Percentiles rank a stretch among this genome's conserved stretches.
Evolutionary conservation across 805 yeast species (phyloP).

Genomic region (Yamadazyma ubonensis): DNA sequence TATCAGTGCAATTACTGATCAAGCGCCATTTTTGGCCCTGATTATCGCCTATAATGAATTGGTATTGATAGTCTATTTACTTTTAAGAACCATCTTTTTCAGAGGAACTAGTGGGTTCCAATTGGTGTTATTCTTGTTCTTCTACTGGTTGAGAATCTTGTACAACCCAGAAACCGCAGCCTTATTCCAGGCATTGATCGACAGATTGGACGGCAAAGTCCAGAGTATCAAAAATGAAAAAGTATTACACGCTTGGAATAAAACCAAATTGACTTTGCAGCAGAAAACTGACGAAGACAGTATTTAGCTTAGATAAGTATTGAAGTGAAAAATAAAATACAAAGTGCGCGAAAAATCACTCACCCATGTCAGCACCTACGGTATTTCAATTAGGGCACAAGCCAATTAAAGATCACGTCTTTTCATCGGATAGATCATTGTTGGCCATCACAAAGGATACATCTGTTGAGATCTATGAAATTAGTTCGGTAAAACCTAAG

Average conservation of each 20-base stretch:
- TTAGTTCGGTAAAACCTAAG: slow-evolving; percentile 51
- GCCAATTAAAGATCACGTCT: slow-evolving; percentile 90
- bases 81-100: slow-evolving; percentile 58
- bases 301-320: background rate
- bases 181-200: slow-evolving; percentile 41
- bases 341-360: no score
- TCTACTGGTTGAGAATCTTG: slow-evolving; percentile 72
- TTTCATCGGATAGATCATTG: slow-evolving; percentile 58
- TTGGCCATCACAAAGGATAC: slow-evolving; percentile 84
- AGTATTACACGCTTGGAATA: slow-evolving; percentile 38
- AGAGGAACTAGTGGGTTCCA: slow-evolving; percentile 72
- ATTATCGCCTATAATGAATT: slow-evolving; percentile 63
- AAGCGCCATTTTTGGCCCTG: slow-evolving; percentile 40
- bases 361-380: slow-evolving; percentile 29
- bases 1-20: slow-evolving; percentile 37
- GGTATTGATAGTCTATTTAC: slow-evolving; percentile 49
- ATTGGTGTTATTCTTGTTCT: slow-evolving; percentile 51
- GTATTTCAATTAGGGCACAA: slow-evolving; percentile 70
- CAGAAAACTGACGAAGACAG: slow-evolving; percentile 22
- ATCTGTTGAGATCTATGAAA: slow-evolving; percentile 69
- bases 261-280: slow-evolving; percentile 28
- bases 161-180: slow-evolving; percentile 48
- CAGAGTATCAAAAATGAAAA: slow-evolving; percentile 45
- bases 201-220: slow-evolving; percentile 43
- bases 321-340: background rate